Percentiles rank a stretch among this genome's conserved stretches.
Evolutionary conservation across 768 basidiomycete species (phyloP).

Genomic region (Russula ochroleuca): DNA sequence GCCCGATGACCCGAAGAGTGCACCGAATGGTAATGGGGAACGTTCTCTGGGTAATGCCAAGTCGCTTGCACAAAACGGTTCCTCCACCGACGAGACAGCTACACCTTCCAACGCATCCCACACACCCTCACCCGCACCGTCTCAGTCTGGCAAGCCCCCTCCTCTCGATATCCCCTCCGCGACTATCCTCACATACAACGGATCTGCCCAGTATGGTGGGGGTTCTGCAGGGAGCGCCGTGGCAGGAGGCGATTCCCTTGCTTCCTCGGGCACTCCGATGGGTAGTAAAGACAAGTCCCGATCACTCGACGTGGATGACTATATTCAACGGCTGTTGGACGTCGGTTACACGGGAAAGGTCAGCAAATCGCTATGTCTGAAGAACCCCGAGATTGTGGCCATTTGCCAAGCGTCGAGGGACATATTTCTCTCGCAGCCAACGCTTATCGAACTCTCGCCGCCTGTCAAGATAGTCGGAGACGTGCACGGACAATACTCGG

Average conservation of each 20-base stretch:
- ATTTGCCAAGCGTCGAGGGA: slow-evolving; percentile 95
- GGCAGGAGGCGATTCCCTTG: slow-evolving; percentile 37
- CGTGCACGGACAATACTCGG: slow-evolving; percentile 98
- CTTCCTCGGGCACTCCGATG: slow-evolving; percentile 33
- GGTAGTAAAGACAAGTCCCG: slow-evolving; percentile 56
- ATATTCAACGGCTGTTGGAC: slow-evolving; percentile 93
- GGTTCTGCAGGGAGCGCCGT: slow-evolving; percentile 45
- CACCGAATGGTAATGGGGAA: slow-evolving; percentile 41
- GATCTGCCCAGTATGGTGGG: slow-evolving; percentile 43
- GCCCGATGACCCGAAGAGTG: slow-evolving; percentile 35
- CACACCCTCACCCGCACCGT: slow-evolving; percentile 31
- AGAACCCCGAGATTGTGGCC: slow-evolving; percentile 92
- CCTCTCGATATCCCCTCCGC: slow-evolving; percentile 77
- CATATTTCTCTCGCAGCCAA: slow-evolving; percentile 93
- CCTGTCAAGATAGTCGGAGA: slow-evolving; percentile 99
- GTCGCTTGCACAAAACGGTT: slow-evolving; percentile 26
- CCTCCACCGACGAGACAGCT: slow-evolving; percentile 39
- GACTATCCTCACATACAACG: slow-evolving; percentile 72
- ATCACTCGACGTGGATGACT: slow-evolving; percentile 92
- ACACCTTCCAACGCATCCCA: slow-evolving; percentile 33
- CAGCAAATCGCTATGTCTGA: slow-evolving; percentile 90
- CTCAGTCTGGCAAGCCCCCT: slow-evolving; percentile 39
- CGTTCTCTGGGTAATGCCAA: slow-evolving; percentile 32
- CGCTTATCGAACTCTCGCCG: slow-evolving; percentile 92
- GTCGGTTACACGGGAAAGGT: slow-evolving; percentile 98